Conservation (phyloP, 2,329 filamentous ascomycete species). For the Nectriaceae sp. region DNA sequence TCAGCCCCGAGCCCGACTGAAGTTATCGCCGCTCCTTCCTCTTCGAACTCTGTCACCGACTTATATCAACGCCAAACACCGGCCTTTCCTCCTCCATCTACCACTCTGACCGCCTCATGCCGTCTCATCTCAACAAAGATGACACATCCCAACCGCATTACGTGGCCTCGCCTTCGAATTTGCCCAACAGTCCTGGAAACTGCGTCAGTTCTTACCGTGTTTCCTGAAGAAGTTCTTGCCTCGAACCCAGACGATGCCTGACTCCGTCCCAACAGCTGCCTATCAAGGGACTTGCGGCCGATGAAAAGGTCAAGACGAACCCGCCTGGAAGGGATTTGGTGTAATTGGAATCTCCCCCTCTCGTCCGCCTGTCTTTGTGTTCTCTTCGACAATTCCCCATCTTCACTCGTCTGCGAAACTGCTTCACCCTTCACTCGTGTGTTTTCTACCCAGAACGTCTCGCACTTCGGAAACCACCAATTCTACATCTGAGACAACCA, state of each 20-base stretch:
- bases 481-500: not conserved
- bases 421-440: slow-evolving; percentile 5
- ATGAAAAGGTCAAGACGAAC: too few relatives aligned
- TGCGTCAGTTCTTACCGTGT: not conserved
- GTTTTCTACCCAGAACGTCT: too few relatives aligned
- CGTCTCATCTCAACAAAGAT: not conserved
- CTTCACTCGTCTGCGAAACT: slow-evolving; percentile 3
- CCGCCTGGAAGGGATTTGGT: too few relatives aligned
- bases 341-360: too few relatives aligned
- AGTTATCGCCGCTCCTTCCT: not conserved
- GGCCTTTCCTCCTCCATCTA: not conserved
- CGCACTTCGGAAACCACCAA: not conserved
- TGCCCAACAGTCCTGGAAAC: not conserved
- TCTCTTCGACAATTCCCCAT: not conserved
- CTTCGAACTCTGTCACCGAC: not conserved
- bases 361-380: too few relatives aligned
- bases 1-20: not conserved
- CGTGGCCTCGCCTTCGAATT: not conserved
- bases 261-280: slow-evolving; percentile 7
- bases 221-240: slow-evolving; percentile 6
- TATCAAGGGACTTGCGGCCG: not conserved
- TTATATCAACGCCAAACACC: not conserved
- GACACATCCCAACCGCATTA: not conserved
- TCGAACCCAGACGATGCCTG: not conserved
- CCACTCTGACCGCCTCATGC: slow-evolving; percentile 1